Evolutionary conservation across 495 filamentous ascomycete genomes (phyloP).

Genomic region (Talaromyces thailandensis): DNA sequence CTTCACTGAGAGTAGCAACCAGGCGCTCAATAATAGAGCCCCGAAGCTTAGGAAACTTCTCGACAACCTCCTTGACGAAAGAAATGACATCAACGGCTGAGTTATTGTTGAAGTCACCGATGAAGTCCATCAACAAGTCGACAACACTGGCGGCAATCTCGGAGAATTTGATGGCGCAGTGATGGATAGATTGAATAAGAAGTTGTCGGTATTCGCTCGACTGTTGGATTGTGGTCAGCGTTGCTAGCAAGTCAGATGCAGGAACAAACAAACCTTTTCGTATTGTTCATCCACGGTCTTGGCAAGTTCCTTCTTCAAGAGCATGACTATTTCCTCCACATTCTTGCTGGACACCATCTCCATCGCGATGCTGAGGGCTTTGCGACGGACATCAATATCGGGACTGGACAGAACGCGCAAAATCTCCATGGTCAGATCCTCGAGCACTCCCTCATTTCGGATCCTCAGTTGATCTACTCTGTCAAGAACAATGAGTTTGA

Average conservation of each 20-base stretch:
- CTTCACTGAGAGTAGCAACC: constrained; percentile 85
- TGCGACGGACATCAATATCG: constrained; percentile 91
- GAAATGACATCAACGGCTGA: constrained; percentile 96
- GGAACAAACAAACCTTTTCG: constrained; percentile 56
- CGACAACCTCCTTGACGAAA: constrained; percentile 98
- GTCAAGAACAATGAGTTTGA: constrained; percentile 95
- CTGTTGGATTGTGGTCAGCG: constrained; percentile 19
- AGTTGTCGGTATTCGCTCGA: constrained; percentile 95
- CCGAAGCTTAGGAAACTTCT: constrained; percentile 90
- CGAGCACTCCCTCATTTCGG: constrained; percentile 87
- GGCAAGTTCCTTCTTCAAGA: constrained; percentile 93
- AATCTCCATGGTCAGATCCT: constrained; percentile 97
- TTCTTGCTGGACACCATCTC: constrained; percentile 99
- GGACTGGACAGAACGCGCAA: constrained; percentile 92
- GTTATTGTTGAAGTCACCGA: constrained; percentile 94
- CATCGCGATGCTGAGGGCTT: constrained; percentile 82
- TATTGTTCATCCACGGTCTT: constrained; percentile 99
- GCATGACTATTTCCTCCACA: constrained; percentile 91
- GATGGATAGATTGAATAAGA: constrained; percentile 93
- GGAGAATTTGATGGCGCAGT: constrained; percentile 97
- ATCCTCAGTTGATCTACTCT: constrained; percentile 85
- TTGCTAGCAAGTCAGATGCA: neutral
- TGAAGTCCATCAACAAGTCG: constrained; percentile 97
- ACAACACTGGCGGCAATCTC: constrained; percentile 96
- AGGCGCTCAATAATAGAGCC: constrained; percentile 78